phyloP scores from a whole-genome alignment of 306 rosid species.

The Leucaena leucocephala region DNA sequence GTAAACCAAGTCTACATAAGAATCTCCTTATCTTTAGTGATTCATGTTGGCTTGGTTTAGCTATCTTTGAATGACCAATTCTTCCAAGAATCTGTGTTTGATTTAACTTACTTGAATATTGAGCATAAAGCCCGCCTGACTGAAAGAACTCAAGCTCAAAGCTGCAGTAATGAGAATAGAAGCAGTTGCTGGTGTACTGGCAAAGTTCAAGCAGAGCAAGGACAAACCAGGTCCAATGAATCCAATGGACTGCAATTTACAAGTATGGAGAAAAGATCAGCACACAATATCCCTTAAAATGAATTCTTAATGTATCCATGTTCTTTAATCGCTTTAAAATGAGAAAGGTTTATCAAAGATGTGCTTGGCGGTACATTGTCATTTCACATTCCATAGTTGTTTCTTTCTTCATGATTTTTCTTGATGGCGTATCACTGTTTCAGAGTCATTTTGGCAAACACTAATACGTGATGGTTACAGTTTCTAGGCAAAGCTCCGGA shows the following conservation, averaged over 20 bases:
- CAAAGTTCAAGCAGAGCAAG: slow-evolving; percentile 77
- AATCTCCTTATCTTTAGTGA: background rate
- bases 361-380: background rate
- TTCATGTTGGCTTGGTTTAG: background rate
- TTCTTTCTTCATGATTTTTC: background rate
- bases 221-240: slow-evolving; percentile 84
- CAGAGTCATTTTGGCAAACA: slow-evolving; percentile 27
- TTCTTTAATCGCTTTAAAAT: background rate
- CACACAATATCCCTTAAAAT: slow-evolving; percentile 1
- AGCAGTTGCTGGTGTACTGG: slow-evolving; percentile 65
- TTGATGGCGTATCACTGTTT: background rate
- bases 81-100: background rate
- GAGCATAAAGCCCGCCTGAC: slow-evolving; percentile 94
- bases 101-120: slow-evolving; percentile 76
- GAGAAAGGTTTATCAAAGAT: background rate
- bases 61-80: background rate
- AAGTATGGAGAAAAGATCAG: slow-evolving; percentile 1
- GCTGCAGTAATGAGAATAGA: slow-evolving; percentile 69
- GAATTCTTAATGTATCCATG: background rate
- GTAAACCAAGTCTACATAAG: background rate
- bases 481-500: background rate
- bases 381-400: background rate
- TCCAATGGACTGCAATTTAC: slow-evolving; percentile 68
- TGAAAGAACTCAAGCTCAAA: slow-evolving; percentile 91
- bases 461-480: background rate